Evolutionary conservation across 176 grass and related monocot genomes (phyloP), one percentile per base, ranked within the genome.

Genomic region (Zoysia japonica): DNA sequence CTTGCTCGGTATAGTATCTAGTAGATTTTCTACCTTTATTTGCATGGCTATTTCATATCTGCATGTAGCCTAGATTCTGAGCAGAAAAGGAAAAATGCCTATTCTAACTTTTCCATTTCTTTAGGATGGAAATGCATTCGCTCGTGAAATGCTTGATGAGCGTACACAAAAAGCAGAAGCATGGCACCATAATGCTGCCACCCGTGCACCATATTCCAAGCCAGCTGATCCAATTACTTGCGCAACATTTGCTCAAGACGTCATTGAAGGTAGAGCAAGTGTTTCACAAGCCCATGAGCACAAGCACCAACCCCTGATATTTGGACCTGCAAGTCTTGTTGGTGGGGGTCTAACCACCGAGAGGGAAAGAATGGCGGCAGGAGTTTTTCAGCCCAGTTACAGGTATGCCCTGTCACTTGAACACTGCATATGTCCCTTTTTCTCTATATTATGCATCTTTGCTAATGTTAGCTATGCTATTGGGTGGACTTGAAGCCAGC

Each of bases 291-390:
- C 92, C 71, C 78, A 91, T 66, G 88, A 93, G 45, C 96, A 99
- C 79, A 95, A 94, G 44, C 92, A 99, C 76, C 96, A 95, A 71
- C 90, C 96, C 6, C n/a, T 95, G 75, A 99, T 99, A 78, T 99
- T 98, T 83, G 92, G 92, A 68, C 90, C 96, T 72, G 84, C 92
- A 66, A 95, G 92, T 74, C 83, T 98, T 75, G 80, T 93, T 63
- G 89, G 89, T 28, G 87, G 85, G 11, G 80, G 85, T 36, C 41
- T 98, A 72, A 91, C 87, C 61, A 93, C 67, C 35, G 92, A 95
- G 81, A 92, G 91, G 74, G 96, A 95, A 78, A 87, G 84, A 80
- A 88, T 91, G 76, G 78, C 81, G 14, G 96, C 92, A 70, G 90
- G 91, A 87, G 96, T 95, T 85, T 99, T 97, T 78, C 96, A 99